phyloP scores from a whole-genome alignment of 208 protist species.

The Endotrypanum monterogeii region DNA sequence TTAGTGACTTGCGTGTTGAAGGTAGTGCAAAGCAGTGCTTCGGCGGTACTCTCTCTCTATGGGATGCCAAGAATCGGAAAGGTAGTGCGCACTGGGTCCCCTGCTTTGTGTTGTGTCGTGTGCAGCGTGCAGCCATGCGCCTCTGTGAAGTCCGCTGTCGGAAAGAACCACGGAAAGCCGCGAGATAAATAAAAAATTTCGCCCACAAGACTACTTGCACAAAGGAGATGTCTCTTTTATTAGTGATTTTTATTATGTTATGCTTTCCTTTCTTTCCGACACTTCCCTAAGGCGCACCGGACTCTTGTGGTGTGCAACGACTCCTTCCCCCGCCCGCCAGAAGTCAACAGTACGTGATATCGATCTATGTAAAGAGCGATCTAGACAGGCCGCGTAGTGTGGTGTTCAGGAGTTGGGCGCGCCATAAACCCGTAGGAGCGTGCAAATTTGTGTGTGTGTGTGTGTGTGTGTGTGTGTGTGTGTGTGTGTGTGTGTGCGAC shows the following conservation, averaged over 20 bases:
- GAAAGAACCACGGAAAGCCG: background rate
- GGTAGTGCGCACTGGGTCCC: background rate
- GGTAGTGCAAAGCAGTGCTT: background rate
- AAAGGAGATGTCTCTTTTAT: no score
- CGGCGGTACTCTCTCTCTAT: background rate
- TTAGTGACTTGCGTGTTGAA: background rate
- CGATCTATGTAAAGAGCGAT: background rate
- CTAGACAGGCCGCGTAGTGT: background rate
- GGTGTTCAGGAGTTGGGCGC: no score
- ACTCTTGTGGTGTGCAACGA: background rate
- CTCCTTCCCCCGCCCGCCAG: background rate
- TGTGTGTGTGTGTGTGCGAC: background rate
- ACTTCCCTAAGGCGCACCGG: background rate
- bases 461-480: background rate
- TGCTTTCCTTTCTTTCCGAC: no score
- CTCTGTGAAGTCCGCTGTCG: background rate
- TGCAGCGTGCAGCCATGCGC: background rate
- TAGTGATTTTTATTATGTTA: no score
- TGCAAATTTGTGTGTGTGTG: background rate
- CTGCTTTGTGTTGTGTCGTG: background rate
- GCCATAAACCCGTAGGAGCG: background rate
- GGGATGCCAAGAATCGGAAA: background rate
- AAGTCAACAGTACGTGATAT: background rate
- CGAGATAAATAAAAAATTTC: background rate
- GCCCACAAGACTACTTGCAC: no score